These are phyloP conservation scores for Lachnellula occidentalis DNA, from an alignment of 2,329 filamentous ascomycete genomes.

Conservation along the genomic window DNA sequence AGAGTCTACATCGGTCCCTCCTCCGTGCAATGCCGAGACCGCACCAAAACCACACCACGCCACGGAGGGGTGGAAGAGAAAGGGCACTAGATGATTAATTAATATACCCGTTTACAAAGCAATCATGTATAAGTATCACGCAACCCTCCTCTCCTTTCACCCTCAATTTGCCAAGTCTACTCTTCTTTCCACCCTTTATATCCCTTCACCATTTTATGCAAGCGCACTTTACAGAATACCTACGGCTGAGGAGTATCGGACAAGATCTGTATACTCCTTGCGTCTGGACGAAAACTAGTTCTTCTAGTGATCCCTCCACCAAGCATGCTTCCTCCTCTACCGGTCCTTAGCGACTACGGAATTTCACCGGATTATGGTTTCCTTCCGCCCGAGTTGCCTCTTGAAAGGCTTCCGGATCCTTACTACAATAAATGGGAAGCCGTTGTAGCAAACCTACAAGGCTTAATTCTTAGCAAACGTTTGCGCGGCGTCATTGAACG, in stretches of 20 bases:
- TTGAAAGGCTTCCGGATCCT: slow-evolving; percentile 74
- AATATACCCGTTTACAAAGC: not conserved
- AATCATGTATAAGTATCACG: not conserved
- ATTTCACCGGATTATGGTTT: slow-evolving; percentile 78
- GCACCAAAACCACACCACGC: not conserved
- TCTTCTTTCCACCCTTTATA: not conserved
- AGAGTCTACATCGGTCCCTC: not conserved
- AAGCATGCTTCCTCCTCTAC: slow-evolving; percentile 52
- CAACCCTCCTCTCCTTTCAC: not conserved
- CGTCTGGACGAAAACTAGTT: slow-evolving; percentile 43
- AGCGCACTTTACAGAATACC: slow-evolving; percentile 10
- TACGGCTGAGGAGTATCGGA: slow-evolving; percentile 61
- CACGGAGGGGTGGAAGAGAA: not conserved
- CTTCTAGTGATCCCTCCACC: slow-evolving; percentile 13
- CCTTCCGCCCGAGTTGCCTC: slow-evolving; percentile 73
- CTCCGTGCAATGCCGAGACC: slow-evolving; percentile 1
- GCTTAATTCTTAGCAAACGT: slow-evolving; percentile 77
- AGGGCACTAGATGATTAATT: not conserved
- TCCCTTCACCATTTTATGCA: slow-evolving; percentile 19
- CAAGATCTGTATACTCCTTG: slow-evolving; percentile 57
- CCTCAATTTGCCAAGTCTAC: not conserved
- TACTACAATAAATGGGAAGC: slow-evolving; percentile 97
- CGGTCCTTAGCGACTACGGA: slow-evolving; percentile 69
- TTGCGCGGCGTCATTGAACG: slow-evolving; percentile 73
- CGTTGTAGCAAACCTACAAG: slow-evolving; percentile 78